phyloP scores from a whole-genome alignment of 106 monocot species.

The Allium fistulosum region DNA sequence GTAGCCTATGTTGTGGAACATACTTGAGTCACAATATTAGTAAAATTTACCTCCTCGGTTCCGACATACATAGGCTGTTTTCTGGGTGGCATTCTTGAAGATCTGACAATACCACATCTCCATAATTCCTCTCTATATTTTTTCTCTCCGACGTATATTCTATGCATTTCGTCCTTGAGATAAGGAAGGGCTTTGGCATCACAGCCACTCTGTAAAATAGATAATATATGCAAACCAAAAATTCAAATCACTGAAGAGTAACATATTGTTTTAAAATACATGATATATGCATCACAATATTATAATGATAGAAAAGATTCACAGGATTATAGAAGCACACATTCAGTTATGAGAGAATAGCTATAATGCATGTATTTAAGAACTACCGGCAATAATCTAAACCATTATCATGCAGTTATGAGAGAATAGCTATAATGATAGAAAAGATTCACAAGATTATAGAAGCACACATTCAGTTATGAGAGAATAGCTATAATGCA shows the following conservation, averaged over 20 bases:
- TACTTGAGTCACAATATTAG: no score
- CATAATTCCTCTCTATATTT: slow-evolving; percentile 47
- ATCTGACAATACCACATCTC: slow-evolving; percentile 55
- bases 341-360: background rate
- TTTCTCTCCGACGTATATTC: slow-evolving; percentile 50
- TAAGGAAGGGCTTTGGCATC: slow-evolving; percentile 43
- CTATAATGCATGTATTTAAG: background rate
- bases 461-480: background rate
- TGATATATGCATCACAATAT: background rate
- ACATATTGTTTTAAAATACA: background rate
- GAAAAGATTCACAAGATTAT: no score
- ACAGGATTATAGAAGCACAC: slow-evolving; percentile 3
- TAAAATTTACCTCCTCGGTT: slow-evolving; percentile 49
- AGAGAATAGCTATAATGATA: no score
- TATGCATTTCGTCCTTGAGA: slow-evolving; percentile 52
- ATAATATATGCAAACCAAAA: background rate
- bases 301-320: background rate
- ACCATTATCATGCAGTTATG: background rate
- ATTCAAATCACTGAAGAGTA: background rate
- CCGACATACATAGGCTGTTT: slow-evolving; percentile 50
- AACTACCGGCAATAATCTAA: background rate
- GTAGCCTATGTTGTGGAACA: no score
- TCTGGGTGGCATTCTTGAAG: slow-evolving; percentile 46
- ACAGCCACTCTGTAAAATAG: slow-evolving; percentile 33
- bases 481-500: background rate